phyloP scores from a whole-genome alignment of 371 early-diverging fungal species.

The Funneliformis caledonium region DNA sequence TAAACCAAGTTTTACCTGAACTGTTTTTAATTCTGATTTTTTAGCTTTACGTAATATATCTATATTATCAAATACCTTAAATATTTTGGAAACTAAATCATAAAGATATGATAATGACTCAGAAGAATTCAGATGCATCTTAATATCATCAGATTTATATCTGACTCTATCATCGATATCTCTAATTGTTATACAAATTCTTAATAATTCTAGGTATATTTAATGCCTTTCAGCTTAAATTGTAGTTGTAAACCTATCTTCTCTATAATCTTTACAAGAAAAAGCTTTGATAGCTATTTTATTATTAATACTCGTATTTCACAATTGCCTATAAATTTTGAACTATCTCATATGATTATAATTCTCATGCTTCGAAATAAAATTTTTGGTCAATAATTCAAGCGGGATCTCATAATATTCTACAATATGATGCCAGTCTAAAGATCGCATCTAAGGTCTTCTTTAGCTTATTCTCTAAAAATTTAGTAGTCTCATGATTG shows the following conservation, averaged over 20 bases:
- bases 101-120: background rate
- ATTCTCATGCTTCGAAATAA: no score
- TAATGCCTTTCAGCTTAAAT: constrained; percentile 13
- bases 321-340: no score
- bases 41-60: constrained; percentile 11
- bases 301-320: no score
- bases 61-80: constrained; percentile 5
- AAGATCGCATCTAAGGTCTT: constrained; percentile 23
- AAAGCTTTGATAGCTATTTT: no score
- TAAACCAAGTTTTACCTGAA: background rate
- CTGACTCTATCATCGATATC: constrained; percentile 23
- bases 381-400: no score
- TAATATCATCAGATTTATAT: constrained; percentile 32
- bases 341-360: no score
- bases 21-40: no score
- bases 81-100: no score
- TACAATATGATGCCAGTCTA: no score
- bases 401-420: no score
- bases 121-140: background rate
- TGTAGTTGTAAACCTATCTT: constrained; percentile 31
- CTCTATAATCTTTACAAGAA: background rate
- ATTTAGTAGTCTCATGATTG: background rate
- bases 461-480: constrained; percentile 11
- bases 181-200: constrained; percentile 24
- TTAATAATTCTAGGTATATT: background rate